Evolutionary conservation across 73 alveolate species (phyloP).

Genomic region (Paramecium bursaria): DNA sequence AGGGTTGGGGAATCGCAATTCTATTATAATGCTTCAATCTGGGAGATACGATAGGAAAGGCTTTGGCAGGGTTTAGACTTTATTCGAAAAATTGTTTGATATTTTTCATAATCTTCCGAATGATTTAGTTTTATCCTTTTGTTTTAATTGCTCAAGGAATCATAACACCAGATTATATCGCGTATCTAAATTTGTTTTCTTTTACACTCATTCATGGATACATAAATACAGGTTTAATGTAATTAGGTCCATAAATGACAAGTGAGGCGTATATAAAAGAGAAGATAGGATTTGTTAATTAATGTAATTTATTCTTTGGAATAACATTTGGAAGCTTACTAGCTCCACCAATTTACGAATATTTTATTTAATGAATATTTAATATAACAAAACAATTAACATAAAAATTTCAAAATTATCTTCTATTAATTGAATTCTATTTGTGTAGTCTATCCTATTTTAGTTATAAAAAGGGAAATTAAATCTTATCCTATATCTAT

Average conservation of each 20-base stretch:
- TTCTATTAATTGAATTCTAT: too few species aligned
- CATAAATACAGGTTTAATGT: conserved; percentile 64
- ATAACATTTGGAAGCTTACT: conserved; percentile 63
- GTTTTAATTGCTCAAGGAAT: conserved; percentile 61
- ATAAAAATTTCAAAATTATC: too few species aligned
- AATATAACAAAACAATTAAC: too few species aligned
- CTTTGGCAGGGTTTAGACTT: conserved; percentile 53
- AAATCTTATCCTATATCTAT: too few species aligned
- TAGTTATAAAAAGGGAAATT: too few species aligned
- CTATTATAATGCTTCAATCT: conserved; percentile 28
- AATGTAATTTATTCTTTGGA: conserved; percentile 62
- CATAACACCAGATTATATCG: conserved; percentile 24
- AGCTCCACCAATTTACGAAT: conserved; percentile 64
- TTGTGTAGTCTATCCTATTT: too few species aligned
- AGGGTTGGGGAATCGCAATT: conserved; percentile 10
- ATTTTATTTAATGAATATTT: too few species aligned
- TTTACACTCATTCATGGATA: conserved; percentile 59
- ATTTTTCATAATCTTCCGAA: conserved; percentile 44
- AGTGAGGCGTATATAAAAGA: conserved; percentile 55
- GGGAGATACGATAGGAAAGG: conserved; percentile 66
- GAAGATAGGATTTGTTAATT: conserved; percentile 55
- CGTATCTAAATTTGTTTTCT: background rate
- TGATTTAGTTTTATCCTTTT: conserved; percentile 24
- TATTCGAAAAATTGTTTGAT: background rate
- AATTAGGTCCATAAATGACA: conserved; percentile 62